Percentiles rank a stretch among this genome's conserved stretches.
phyloP scores from a whole-genome alignment of 192 early-diverging fungal species.

The Mycoemilia scoparia region DNA sequence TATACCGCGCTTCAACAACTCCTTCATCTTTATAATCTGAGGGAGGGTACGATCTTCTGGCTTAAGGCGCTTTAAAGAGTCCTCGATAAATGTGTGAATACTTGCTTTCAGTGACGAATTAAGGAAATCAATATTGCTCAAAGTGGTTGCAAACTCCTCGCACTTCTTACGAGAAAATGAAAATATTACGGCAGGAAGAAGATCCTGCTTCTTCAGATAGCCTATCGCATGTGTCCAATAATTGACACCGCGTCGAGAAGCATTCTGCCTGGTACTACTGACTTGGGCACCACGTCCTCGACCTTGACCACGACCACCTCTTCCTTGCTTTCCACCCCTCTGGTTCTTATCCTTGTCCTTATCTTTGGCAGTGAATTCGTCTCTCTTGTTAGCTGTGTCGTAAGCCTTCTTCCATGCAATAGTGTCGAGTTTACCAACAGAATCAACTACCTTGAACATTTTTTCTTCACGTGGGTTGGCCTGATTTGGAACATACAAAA shows the following conservation, averaged over 20 bases:
- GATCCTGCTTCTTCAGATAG: constrained; percentile 47
- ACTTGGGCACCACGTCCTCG: constrained; percentile 27
- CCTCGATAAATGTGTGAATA: constrained; percentile 75
- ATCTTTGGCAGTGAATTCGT: no score
- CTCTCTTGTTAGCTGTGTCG: constrained; percentile 49
- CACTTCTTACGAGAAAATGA: constrained; percentile 91
- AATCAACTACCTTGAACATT: constrained; percentile 81
- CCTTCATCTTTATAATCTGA: constrained; percentile 70
- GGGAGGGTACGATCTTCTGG: constrained; percentile 72
- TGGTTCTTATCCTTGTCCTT: constrained; percentile 27
- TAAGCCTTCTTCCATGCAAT: constrained; percentile 52
- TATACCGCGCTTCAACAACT: constrained; percentile 75
- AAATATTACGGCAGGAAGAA: constrained; percentile 84
- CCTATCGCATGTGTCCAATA: constrained; percentile 67
- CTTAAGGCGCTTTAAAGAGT: constrained; percentile 59
- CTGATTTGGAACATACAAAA: constrained; percentile 47
- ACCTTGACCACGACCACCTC: constrained; percentile 20
- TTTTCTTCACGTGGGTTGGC: constrained; percentile 43
- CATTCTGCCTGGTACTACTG: constrained; percentile 15
- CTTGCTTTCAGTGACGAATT: constrained; percentile 59
- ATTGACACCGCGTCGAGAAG: constrained; percentile 43
- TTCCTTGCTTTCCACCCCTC: constrained; percentile 14
- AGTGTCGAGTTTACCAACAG: constrained; percentile 19
- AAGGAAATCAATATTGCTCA: constrained; percentile 70
- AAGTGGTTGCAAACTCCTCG: constrained; percentile 66